phyloP scores from a whole-genome alignment of 495 filamentous ascomycete species.

The Trichodelitschia bisporula region DNA sequence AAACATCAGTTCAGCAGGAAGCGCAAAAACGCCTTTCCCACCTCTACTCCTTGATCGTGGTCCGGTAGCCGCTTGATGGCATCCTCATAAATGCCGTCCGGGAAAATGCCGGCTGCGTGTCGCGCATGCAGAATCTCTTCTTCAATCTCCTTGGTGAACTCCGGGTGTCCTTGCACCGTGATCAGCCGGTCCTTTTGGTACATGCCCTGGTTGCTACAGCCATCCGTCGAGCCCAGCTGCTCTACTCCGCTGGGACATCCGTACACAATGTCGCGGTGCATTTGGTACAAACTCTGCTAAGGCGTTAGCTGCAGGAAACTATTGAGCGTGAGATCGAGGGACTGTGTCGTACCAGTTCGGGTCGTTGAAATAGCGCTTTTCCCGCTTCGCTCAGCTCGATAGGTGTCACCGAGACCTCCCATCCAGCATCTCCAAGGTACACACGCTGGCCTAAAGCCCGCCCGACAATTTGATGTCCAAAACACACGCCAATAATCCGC shows the following conservation, averaged over 20 bases:
- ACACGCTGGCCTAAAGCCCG: slow-evolving; percentile 48
- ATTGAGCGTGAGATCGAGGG: slow-evolving; percentile 1
- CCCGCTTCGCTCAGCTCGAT: slow-evolving; percentile 46
- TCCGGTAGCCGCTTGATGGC: slow-evolving; percentile 37
- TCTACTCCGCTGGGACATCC: slow-evolving; percentile 34
- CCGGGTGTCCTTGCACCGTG: slow-evolving; percentile 78
- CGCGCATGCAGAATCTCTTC: slow-evolving; percentile 37
- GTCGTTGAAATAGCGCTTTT: slow-evolving; percentile 42
- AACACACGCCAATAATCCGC: slow-evolving; percentile 59
- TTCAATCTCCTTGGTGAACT: slow-evolving; percentile 58
- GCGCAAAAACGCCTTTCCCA: slow-evolving; percentile 43
- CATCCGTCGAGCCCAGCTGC: slow-evolving; percentile 35
- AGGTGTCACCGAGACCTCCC: slow-evolving; percentile 58
- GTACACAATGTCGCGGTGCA: slow-evolving; percentile 69
- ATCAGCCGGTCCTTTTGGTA: slow-evolving; percentile 39
- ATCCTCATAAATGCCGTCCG: slow-evolving; percentile 34
- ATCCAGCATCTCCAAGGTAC: slow-evolving; percentile 38
- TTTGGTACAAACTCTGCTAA: slow-evolving; percentile 56
- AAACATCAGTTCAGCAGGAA: slow-evolving; percentile 54
- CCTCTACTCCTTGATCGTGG: slow-evolving; percentile 49
- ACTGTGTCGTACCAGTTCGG: slow-evolving; percentile 32
- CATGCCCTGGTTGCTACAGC: slow-evolving; percentile 63
- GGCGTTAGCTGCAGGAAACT: slow-evolving; percentile 2
- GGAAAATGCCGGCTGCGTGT: slow-evolving; percentile 36
- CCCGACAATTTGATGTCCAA: slow-evolving; percentile 76